Conservation (phyloP, 169 alveolate species). For the Eimeria brunetti region DNA sequence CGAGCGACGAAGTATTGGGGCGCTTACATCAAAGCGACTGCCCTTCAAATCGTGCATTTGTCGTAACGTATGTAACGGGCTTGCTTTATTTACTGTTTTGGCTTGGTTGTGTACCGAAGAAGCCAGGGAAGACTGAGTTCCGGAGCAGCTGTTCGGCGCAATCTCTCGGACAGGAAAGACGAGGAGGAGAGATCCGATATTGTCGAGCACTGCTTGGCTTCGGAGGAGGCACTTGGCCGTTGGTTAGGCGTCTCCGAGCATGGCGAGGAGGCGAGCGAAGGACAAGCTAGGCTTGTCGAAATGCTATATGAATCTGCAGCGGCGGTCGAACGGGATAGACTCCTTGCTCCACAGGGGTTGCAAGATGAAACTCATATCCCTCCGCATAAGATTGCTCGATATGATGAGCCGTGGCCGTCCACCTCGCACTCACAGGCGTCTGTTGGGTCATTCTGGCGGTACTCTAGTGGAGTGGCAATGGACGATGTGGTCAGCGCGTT, state of each 20-base stretch:
- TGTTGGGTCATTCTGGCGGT: neutral
- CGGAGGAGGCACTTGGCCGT: neutral
- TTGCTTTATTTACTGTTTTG: neutral
- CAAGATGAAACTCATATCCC: neutral
- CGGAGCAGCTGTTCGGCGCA: neutral
- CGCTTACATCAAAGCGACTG: too few species aligned
- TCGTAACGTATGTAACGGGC: neutral
- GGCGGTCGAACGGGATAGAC: neutral
- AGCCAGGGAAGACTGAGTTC: neutral
- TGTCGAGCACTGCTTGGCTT: neutral
- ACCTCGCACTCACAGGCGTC: neutral
- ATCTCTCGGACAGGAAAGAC: neutral
- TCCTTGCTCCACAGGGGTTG: neutral
- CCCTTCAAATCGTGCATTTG: too few species aligned
- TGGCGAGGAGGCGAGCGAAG: neutral
- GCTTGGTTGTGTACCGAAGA: neutral
- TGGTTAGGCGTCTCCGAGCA: neutral
- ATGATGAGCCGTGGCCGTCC: neutral
- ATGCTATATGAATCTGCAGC: slow-evolving; percentile 7
- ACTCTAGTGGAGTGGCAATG: neutral
- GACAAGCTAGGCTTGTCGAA: neutral
- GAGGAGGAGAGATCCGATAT: neutral
- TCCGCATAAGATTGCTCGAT: neutral
- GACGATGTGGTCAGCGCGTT: neutral
- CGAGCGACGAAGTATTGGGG: too few species aligned